phyloP scores from a whole-genome alignment of 768 basidiomycete genomes.

The Kockovaella imperatae region DNA sequence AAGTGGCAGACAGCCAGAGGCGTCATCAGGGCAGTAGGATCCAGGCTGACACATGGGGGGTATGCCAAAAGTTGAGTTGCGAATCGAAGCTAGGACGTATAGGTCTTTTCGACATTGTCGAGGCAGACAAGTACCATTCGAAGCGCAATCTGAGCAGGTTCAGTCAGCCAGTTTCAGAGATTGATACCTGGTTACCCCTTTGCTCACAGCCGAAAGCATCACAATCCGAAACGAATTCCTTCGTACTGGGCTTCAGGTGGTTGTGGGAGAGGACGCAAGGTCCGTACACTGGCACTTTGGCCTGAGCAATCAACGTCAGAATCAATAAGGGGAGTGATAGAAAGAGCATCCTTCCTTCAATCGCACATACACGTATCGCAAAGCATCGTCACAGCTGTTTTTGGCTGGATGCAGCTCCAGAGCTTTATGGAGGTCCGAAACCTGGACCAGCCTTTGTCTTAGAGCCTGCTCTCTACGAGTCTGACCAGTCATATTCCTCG shows the following conservation, averaged over 20 bases:
- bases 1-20: constrained; percentile 16
- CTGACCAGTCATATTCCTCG: too few relatives aligned
- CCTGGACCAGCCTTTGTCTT: too few relatives aligned
- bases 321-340: not conserved
- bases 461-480: too few relatives aligned
- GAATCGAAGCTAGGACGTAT: constrained; percentile 14
- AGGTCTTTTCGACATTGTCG: constrained; percentile 23
- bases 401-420: too few relatives aligned
- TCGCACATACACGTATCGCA: too few relatives aligned
- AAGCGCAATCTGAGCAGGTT: constrained; percentile 14
- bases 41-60: constrained; percentile 18
- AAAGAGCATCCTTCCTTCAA: not conserved
- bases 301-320: not conserved
- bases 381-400: too few relatives aligned
- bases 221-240: constrained; percentile 27
- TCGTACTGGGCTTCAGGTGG: constrained; percentile 20
- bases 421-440: too few relatives aligned
- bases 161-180: not conserved
- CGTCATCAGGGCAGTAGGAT: constrained; percentile 24
- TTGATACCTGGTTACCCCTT: not conserved
- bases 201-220: constrained; percentile 29
- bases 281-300: constrained; percentile 8
- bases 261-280: constrained; percentile 16
- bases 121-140: constrained; percentile 25
- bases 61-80: constrained; percentile 3